Evolutionary conservation across 441 rosid genomes (phyloP).

Genomic region (Pelargonium citronellum): DNA sequence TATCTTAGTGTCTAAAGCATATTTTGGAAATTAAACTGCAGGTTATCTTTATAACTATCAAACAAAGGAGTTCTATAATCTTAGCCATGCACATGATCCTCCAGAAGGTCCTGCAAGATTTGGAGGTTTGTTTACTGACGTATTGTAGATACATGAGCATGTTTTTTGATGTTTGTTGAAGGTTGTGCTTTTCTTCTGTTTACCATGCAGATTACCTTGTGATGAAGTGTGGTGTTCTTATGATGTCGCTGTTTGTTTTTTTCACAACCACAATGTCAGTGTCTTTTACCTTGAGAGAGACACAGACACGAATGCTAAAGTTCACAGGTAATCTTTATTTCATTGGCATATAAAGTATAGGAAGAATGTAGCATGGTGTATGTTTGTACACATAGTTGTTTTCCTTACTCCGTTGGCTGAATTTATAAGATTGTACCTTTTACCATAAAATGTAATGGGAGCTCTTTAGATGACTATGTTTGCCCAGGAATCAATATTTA

Average conservation of each 20-base stretch:
- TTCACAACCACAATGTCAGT: slow-evolving; percentile 99
- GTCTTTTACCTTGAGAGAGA: slow-evolving; percentile 94
- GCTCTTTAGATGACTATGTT: too few species aligned
- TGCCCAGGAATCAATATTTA: neutral
- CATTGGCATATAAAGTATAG: too few species aligned
- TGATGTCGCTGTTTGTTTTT: slow-evolving; percentile 97
- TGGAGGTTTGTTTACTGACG: slow-evolving; percentile 54
- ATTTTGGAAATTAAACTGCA: slow-evolving; percentile 29
- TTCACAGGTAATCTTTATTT: slow-evolving; percentile 60
- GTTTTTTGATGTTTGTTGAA: neutral
- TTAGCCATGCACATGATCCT: slow-evolving; percentile 75
- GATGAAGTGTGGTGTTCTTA: slow-evolving; percentile 95
- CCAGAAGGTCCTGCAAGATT: slow-evolving; percentile 75
- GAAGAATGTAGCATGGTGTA: too few species aligned
- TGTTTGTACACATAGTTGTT: too few species aligned
- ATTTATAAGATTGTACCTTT: too few species aligned
- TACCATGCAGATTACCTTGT: slow-evolving; percentile 79
- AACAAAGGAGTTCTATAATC: slow-evolving; percentile 85
- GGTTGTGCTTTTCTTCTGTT: slow-evolving; percentile 18
- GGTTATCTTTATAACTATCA: slow-evolving; percentile 86
- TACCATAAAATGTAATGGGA: too few species aligned
- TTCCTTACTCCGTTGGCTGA: too few species aligned
- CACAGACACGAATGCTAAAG: slow-evolving; percentile 93
- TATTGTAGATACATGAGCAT: neutral
- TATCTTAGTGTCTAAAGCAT: neutral